Evolutionary conservation across 768 basidiomycete species (phyloP).

Genomic region (Naganishia friedmannii): DNA sequence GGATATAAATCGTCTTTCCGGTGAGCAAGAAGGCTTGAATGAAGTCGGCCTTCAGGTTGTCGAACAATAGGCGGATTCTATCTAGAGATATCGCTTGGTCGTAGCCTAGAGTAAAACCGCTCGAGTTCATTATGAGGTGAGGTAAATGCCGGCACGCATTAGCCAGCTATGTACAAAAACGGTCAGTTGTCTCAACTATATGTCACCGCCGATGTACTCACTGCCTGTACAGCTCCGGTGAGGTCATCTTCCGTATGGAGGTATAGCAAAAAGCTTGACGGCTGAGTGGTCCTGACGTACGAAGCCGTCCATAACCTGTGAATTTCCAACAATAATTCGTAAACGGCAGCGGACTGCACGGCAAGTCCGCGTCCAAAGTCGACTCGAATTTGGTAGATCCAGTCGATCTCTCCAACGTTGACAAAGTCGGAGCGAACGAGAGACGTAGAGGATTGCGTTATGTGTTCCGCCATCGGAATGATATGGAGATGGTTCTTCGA

Average conservation of each 20-base stretch:
- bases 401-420: not conserved
- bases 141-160: not conserved
- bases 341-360: not conserved
- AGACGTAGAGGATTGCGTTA: not conserved
- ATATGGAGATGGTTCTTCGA: not conserved
- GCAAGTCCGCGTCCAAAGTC: not conserved
- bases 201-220: not conserved
- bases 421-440: not conserved
- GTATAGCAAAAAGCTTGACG: not conserved
- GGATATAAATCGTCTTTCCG: not conserved
- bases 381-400: not conserved
- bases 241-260: not conserved
- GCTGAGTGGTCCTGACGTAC: not conserved
- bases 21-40: conserved; percentile 7
- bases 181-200: not conserved
- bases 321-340: not conserved
- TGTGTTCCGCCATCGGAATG: not conserved
- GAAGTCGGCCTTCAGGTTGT: not conserved
- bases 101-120: not conserved
- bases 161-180: not conserved
- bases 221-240: not conserved
- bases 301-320: not conserved
- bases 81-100: not conserved
- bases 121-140: not conserved
- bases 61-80: not conserved